Base-by-base conservation (phyloP, 495 filamentous ascomycete genomes). In the Achaetomiella virescens region DNA sequence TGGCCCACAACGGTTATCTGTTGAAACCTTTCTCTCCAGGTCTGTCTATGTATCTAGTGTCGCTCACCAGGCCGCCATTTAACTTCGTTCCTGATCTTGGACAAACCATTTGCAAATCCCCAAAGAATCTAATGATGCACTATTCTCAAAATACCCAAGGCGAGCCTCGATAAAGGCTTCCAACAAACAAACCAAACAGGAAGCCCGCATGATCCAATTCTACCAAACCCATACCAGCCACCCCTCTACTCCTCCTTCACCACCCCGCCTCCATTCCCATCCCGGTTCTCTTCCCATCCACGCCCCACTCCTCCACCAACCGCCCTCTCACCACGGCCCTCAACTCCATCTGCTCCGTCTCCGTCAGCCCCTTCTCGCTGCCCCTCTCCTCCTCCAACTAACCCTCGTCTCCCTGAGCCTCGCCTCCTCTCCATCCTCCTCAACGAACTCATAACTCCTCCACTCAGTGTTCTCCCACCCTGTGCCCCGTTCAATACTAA, bases 391-490 rank as follows among this genome's bases (percentile, higher is more conserved):
- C 43, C 69, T 73, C 62, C 86, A 80, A 50, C 84, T 83, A 48
- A 71, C 63, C 42, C 75, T 72, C 10, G 83, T 86, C 65, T 87
- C 83, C 55, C 73, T 56, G 27, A 87, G 61, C 29, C 86, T 68
- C 7, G 82, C 81, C 15, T 83, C 80, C 48, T 82, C 79, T 48
- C 84, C 81, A 45, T 75, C 80, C 22, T 76, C 67, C 20, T 71
- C 77, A 5, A 70, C 72, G 72, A 95, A 95, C 29, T 70, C 70
- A 68, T 86, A 97, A 8, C 81, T 83, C 47, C 91, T 83, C 65
- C 78, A 88, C 70, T 96, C 91, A 11, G 85, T 86, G 69, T 97
- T 96, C 10, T 61, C 60, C 91, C 91, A 96, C 17, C 88, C 89
- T 0, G 90, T 95, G 27, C 89, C 85, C 52, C 71, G 67, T 52